Evolutionary conservation across 2,329 filamentous ascomycete genomes (phyloP).

Genomic region (Arachnomyces sp.): DNA sequence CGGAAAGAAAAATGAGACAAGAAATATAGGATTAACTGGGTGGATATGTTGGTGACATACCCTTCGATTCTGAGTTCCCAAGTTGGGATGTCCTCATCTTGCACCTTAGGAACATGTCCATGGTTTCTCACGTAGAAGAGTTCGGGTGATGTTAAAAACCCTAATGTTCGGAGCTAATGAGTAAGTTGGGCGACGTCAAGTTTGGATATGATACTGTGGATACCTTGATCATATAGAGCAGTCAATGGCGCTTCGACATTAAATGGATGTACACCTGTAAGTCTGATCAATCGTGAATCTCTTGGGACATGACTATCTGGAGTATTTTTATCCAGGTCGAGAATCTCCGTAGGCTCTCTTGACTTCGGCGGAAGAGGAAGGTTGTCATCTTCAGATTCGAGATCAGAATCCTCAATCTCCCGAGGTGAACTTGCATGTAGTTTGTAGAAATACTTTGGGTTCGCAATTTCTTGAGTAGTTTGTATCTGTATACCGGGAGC

Average conservation of each 20-base stretch:
- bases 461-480: background rate
- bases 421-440: background rate
- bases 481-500: slow-evolving; percentile 1
- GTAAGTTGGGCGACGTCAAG: slow-evolving; percentile 2
- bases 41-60: slow-evolving; percentile 17
- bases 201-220: background rate
- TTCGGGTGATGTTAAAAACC: slow-evolving; percentile 79
- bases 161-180: slow-evolving; percentile 33
- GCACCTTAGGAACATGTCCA: slow-evolving; percentile 69
- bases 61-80: slow-evolving; percentile 84
- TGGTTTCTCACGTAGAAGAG: slow-evolving; percentile 91
- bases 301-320: slow-evolving; percentile 75
- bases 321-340: slow-evolving; percentile 72
- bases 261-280: slow-evolving; percentile 86
- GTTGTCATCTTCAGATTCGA: slow-evolving; percentile 15
- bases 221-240: slow-evolving; percentile 60
- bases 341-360: slow-evolving; percentile 50
- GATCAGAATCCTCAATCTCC: slow-evolving; percentile 2
- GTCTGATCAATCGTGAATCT: slow-evolving; percentile 70
- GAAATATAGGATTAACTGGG: background rate
- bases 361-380: slow-evolving; percentile 65
- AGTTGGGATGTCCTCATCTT: slow-evolving; percentile 62
- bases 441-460: background rate
- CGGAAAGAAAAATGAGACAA: background rate
- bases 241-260: slow-evolving; percentile 81